phyloP scores from a whole-genome alignment of 2,329 filamentous ascomycete species.

The Monosporascus sp. region DNA sequence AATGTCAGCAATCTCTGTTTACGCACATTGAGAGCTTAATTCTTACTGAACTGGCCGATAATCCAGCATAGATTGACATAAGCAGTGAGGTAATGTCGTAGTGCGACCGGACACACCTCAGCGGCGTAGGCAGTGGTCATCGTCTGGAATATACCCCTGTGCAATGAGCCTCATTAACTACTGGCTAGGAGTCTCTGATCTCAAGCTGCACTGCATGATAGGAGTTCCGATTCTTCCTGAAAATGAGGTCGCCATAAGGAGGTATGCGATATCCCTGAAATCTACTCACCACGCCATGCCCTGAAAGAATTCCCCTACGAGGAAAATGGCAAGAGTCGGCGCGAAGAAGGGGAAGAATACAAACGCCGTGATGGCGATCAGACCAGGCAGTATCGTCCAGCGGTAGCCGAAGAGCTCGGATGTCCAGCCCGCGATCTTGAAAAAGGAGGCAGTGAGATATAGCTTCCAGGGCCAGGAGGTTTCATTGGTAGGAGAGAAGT shows the following conservation, averaged over 20 bases:
- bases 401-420: conserved; percentile 36
- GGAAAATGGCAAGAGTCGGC: conserved; percentile 27
- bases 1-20: background rate
- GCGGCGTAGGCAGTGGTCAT: conserved; percentile 25
- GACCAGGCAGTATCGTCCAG: conserved; percentile 34
- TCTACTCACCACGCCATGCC: conserved; percentile 31
- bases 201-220: too few relatives aligned
- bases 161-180: too few relatives aligned
- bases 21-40: background rate
- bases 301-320: conserved; percentile 35
- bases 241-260: too few relatives aligned
- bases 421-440: conserved; percentile 35
- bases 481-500: background rate
- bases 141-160: conserved; percentile 23
- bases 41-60: conserved; percentile 31
- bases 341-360: conserved; percentile 40
- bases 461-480: background rate
- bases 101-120: conserved; percentile 24
- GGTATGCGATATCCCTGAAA: too few relatives aligned
- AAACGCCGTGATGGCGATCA: conserved; percentile 31
- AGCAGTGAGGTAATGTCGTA: conserved; percentile 23
- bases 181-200: too few relatives aligned
- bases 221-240: too few relatives aligned
- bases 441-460: background rate
- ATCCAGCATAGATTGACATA: conserved; percentile 28